A percentile compares a stretch with the other conserved stretches of the same genome.
Evolutionary conservation across 805 yeast species (phyloP).

Genomic region (Metschnikowia santaceciliae): DNA sequence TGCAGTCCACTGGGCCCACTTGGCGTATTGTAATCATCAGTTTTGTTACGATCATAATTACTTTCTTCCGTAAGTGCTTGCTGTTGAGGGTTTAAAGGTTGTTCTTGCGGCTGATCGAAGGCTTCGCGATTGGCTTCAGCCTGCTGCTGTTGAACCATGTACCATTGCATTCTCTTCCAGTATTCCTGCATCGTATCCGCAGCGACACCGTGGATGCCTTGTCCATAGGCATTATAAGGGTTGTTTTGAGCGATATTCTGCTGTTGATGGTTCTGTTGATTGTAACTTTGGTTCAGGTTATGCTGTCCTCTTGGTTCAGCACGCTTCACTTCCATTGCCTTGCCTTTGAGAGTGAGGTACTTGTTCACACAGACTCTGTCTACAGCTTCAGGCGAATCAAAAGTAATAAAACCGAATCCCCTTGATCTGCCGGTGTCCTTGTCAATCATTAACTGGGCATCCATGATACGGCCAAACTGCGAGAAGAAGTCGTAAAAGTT

Average conservation of each 20-base stretch:
- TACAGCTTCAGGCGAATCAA: slow-evolving; percentile 91
- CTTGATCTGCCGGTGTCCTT: slow-evolving; percentile 95
- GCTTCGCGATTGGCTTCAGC: slow-evolving; percentile 21
- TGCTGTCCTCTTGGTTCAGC: slow-evolving; percentile 81
- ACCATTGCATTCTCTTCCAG: slow-evolving; percentile 64
- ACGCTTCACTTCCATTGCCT: slow-evolving; percentile 76
- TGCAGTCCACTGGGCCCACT: slow-evolving; percentile 2
- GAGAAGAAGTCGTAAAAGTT: slow-evolving; percentile 85
- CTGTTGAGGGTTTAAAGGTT: slow-evolving; percentile 44
- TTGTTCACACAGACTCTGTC: slow-evolving; percentile 81
- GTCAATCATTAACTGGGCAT: slow-evolving; percentile 95
- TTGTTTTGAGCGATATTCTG: slow-evolving; percentile 28
- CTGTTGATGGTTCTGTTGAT: slow-evolving; percentile 22
- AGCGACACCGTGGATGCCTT: slow-evolving; percentile 20
- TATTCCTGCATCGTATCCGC: slow-evolving; percentile 63
- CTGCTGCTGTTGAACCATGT: slow-evolving; percentile 55
- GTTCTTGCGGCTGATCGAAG: slow-evolving; percentile 31
- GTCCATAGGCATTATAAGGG: slow-evolving; percentile 24
- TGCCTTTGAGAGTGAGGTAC: slow-evolving; percentile 80
- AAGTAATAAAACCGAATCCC: slow-evolving; percentile 96
- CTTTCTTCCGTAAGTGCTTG: slow-evolving; percentile 17
- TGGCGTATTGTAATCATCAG: background rate
- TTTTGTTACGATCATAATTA: slow-evolving; percentile 18
- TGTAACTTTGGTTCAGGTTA: slow-evolving; percentile 30
- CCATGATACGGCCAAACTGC: slow-evolving; percentile 86